Percentiles rank a stretch among this genome's conserved stretches.
Conservation (phyloP, 768 basidiomycete species). For the Collybia sp. region DNA sequence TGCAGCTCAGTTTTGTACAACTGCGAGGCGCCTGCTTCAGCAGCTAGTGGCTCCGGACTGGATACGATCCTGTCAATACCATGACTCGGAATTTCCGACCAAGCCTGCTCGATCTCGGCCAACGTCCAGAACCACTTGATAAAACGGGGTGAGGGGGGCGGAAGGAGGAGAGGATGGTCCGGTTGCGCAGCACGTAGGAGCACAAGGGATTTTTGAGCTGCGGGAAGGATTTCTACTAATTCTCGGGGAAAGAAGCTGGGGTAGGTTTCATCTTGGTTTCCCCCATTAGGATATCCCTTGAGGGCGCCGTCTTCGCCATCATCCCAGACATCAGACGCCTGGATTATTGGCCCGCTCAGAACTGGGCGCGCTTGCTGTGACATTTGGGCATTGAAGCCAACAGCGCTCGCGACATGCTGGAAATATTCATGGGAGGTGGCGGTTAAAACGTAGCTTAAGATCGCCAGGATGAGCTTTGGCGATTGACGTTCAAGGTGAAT, state of each 20-base stretch:
- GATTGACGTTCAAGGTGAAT: conserved; percentile 52
- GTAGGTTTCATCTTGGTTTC: conserved; percentile 35
- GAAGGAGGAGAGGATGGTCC: conserved; percentile 51
- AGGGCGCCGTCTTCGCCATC: conserved; percentile 36
- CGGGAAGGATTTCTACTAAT: conserved; percentile 48
- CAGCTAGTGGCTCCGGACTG: not conserved
- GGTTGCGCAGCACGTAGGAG: conserved; percentile 63
- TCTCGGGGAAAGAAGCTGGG: conserved; percentile 60
- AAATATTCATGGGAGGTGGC: conserved; percentile 61
- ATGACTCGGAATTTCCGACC: conserved; percentile 17
- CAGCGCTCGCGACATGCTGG: conserved; percentile 47
- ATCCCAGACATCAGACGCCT: conserved; percentile 21
- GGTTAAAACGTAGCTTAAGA: conserved; percentile 66
- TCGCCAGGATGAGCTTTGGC: conserved; percentile 38
- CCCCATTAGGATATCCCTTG: conserved; percentile 32
- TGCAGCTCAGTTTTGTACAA: conserved; percentile 31
- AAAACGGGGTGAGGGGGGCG: conserved; percentile 12
- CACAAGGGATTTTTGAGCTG: conserved; percentile 65
- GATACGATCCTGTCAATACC: not conserved
- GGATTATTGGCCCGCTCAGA: conserved; percentile 18
- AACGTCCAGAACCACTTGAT: conserved; percentile 65
- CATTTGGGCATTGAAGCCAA: conserved; percentile 44
- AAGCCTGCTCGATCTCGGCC: conserved; percentile 46
- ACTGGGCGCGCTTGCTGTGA: conserved; percentile 18
- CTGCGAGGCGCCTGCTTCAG: not conserved